Evolutionary conservation across 129 eudicot species (phyloP), one percentile per base, ranked within the genome.

Genomic region (Saussurea involucrata): DNA sequence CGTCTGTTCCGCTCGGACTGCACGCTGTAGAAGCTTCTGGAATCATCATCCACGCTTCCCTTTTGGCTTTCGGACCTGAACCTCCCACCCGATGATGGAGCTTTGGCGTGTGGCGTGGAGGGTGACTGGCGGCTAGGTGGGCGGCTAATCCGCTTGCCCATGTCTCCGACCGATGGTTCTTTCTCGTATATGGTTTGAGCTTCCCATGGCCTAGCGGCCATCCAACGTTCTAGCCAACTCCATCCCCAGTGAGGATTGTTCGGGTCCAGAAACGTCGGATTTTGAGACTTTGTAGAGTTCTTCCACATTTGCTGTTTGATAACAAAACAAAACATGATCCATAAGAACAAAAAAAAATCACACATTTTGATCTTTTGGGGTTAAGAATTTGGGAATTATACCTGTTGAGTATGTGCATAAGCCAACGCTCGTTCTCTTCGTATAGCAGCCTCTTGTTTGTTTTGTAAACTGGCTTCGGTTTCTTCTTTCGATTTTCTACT

Each of bases 171-270:
- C 2, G 97, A 82, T 0, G 71, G 75, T 13, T 67, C 86, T 69
- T 92, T 96, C 24, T 80, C 84, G 1, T 73, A 27, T 28, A 70
- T 66, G 80, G 61, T 81, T 83, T 83, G 84, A 24, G 78, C 68
- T 69, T 94, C 98, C 97, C 93, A 91, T 55, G 98, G 97, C 28
- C 93, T 87, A 24, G 92, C 87, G 3, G 97, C 97, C 97, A 95
- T 95, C 99, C 99, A 95, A 25, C 97, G 84, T 55, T 95, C 99
- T 68, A 95, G 79, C 99, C 99, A 95, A 78, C 96, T 95, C 99
- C 99, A 95, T 20, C 99, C 99, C 99, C 99, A 95, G 13, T 84
- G 97, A 31, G 97, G 95, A 80, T 92, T 89, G 81, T 84, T 86
- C 70, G 99, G 97, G 78, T 95, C 96, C 89, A 95, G 79, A 72